A percentile compares a stretch with the other conserved stretches of the same genome.
Evolutionary conservation across 2,329 filamentous ascomycete genomes (phyloP).

Genomic region (Plectosphaerella sp.): DNA sequence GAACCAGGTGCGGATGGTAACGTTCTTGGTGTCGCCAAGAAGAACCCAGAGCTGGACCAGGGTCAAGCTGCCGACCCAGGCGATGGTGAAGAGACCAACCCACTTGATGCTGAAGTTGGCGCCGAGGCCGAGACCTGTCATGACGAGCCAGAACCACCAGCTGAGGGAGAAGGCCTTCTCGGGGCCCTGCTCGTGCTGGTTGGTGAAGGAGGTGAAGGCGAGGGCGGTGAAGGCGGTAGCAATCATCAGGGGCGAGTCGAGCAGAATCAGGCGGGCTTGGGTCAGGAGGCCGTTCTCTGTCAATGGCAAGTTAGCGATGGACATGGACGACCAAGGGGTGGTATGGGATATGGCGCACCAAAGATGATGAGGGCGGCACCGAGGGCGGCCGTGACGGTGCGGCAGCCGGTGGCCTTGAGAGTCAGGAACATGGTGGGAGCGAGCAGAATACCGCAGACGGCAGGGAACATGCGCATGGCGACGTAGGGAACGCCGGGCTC

Average conservation of each 20-base stretch:
- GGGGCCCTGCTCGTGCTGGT: conserved; percentile 93
- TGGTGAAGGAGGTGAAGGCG: conserved; percentile 88
- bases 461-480: conserved; percentile 91
- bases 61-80: conserved; percentile 92
- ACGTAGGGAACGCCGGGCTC: conserved; percentile 95
- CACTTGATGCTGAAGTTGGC: conserved; percentile 96
- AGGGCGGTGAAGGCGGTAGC: conserved; percentile 90
- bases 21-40: conserved; percentile 81
- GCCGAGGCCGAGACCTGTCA: conserved; percentile 82
- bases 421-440: conserved; percentile 94
- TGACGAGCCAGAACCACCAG: conserved; percentile 97
- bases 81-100: conserved; percentile 98
- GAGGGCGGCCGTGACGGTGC: conserved; percentile 76
- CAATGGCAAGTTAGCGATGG: conserved; percentile 20
- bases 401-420: conserved; percentile 84
- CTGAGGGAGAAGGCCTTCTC: conserved; percentile 78
- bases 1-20: conserved; percentile 79
- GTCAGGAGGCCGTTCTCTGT: conserved; percentile 92
- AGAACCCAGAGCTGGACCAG: conserved; percentile 91
- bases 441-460: conserved; percentile 80
- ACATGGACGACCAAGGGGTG: not conserved
- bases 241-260: conserved; percentile 91
- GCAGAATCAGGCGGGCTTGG: conserved; percentile 89
- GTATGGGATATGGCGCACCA: conserved; percentile 53
- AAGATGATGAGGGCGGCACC: conserved; percentile 88